Evolutionary conservation across 225 moss, liverwort and hornwort species (phyloP), one percentile per base, ranked within the genome.

Genomic region (Pleurozium schreberi): DNA sequence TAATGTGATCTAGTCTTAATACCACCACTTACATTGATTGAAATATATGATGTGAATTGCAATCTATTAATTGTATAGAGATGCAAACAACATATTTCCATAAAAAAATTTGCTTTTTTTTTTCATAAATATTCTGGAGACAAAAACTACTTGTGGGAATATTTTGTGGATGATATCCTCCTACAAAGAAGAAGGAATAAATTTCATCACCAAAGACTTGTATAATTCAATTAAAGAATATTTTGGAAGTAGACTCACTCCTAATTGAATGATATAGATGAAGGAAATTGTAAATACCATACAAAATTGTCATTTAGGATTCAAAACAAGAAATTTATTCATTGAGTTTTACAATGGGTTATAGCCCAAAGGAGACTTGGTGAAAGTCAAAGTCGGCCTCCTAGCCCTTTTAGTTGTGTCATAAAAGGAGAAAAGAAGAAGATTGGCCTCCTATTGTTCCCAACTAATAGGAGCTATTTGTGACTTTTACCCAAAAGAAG

Each of bases 81-180:
- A 19, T 20, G 33, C 20, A 50, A 75, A 50, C 8, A 52, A 50
- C 31, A 34, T 21, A 34, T 21, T 21, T 75, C 8, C 31, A 31
- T 3, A 49, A 33, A 49, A 30, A 49, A 12, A 53, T 77, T 10
- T 38, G 2, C 14, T 49, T 75, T 36, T 49, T 7, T 31, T 23
- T 2, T 34, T 76, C 14, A 55, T 10, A 6, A 22, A 25, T 38
- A 38, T 10, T 38, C 55, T 25, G 23, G n/a, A 38, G 38, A 38
- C 5, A 14, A 25, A 22, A 15, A 15, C 18, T 36, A 23, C 2
- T 0, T 53, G 8, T 14, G 0, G 15, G 3, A 1, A 10, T 6
- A 10, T 23, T 78, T 6, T 23, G 2, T 38, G 4, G 38, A 77
- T 6, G 3, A 25, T 15, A 10, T 25, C 10, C 5, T 9, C 9